Conservation (phyloP, 1,284 basidiomycete species). For the Ceratobasidium theobromae region DNA sequence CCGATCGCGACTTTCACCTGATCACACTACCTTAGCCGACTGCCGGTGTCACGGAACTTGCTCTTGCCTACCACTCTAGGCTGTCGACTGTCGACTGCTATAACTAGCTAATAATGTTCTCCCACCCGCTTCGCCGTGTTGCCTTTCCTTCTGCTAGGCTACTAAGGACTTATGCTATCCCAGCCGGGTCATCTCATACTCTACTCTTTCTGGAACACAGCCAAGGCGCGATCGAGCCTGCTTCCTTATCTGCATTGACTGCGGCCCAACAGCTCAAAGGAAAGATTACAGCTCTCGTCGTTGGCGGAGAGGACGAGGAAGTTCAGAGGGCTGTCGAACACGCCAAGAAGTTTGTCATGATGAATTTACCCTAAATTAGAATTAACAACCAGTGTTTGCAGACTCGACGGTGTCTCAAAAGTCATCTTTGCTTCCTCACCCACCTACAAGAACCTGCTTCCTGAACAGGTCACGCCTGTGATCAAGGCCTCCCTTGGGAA, state of each 20-base stretch:
- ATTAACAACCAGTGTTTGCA: slow-evolving; percentile 36
- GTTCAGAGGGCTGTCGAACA: slow-evolving; percentile 70
- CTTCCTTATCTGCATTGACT: slow-evolving; percentile 85
- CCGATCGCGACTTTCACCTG: slow-evolving; percentile 7
- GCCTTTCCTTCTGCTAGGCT: neutral
- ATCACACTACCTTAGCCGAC: slow-evolving; percentile 8
- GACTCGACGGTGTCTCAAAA: slow-evolving; percentile 52
- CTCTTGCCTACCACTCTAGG: neutral
- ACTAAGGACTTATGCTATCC: neutral
- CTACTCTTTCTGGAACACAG: slow-evolving; percentile 90
- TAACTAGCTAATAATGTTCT: slow-evolving; percentile 4
- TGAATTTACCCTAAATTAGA: neutral
- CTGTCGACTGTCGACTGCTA: no score
- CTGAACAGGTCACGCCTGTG: slow-evolving; percentile 50
- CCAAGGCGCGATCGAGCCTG: slow-evolving; percentile 77
- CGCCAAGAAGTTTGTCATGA: slow-evolving; percentile 68
- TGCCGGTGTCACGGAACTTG: neutral
- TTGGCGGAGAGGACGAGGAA: slow-evolving; percentile 67
- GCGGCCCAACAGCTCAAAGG: slow-evolving; percentile 86
- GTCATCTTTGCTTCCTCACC: slow-evolving; percentile 50
- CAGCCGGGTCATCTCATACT: slow-evolving; percentile 51
- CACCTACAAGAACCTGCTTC: slow-evolving; percentile 53
- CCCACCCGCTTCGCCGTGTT: neutral
- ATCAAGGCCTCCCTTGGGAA: slow-evolving; percentile 49
- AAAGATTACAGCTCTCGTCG: slow-evolving; percentile 83